These are phyloP conservation scores for Withania somnifera DNA, from an alignment of 305 asterid genomes.

Conservation along the genomic window DNA sequence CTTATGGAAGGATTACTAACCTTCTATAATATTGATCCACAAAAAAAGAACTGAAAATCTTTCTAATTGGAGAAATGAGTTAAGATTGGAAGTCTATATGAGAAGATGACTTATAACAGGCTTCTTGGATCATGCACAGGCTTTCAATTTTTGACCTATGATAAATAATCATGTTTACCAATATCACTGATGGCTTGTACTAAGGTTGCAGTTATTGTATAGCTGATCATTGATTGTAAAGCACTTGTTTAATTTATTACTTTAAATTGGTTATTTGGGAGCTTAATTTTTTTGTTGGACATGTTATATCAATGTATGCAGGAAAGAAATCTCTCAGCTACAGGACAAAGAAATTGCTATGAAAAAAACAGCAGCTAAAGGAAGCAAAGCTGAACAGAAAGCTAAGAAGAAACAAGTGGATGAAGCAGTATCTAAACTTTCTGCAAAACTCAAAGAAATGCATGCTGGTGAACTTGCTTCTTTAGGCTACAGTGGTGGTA, in stretches of 20 bases:
- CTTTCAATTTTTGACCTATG: background rate
- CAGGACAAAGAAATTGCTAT: slow-evolving; percentile 60
- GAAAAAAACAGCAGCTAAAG: slow-evolving; percentile 92
- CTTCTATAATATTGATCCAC: background rate
- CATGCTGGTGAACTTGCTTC: slow-evolving; percentile 71
- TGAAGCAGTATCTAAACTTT: slow-evolving; percentile 62
- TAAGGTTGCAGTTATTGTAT: background rate
- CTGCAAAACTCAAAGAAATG: slow-evolving; percentile 53
- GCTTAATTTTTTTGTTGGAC: background rate
- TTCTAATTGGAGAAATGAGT: background rate
- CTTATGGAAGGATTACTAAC: background rate
- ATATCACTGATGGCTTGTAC: background rate
- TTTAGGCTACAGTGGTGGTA: slow-evolving; percentile 38
- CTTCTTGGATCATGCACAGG: background rate
- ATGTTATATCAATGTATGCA: slow-evolving; percentile 12
- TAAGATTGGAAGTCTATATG: background rate
- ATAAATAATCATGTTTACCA: background rate
- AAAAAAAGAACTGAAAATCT: background rate
- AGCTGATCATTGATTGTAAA: background rate
- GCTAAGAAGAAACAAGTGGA: slow-evolving; percentile 96
- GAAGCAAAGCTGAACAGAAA: slow-evolving; percentile 96
- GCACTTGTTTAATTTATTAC: background rate
- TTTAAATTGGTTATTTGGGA: background rate
- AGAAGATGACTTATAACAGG: background rate
- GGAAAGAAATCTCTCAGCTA: slow-evolving; percentile 61